Evolutionary conservation across 2,329 filamentous ascomycete species (phyloP), one percentile per base, ranked within the genome.

Genomic region (Xylaria sp.): DNA sequence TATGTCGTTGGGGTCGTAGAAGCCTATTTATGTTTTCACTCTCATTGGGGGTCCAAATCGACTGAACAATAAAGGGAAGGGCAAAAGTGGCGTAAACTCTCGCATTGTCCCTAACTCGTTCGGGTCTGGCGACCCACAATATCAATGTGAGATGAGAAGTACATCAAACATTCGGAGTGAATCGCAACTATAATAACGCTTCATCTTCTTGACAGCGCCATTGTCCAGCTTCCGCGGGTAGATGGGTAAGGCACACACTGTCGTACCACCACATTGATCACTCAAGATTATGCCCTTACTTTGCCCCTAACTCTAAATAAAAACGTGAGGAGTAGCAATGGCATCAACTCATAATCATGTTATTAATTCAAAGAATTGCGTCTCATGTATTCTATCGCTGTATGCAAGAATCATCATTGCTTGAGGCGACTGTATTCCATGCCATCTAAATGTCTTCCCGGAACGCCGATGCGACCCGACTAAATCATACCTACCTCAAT

Each of bases 371-470:
- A 64, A 21, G 32, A 21, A 21, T 16, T 40, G n/a, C 23, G 21
- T 29, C 35, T 6, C 3, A 16, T 50, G 50, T 35, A 55, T 37
- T 21, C 4, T 32, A 25, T 55, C 23, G 6, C 23, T 69, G 16
- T 71, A 65, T 72, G 63, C 58, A 63, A 51, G 65, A 63, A 37
- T 55, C 63, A 51, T 10, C 10, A 42, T 66, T 48, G 48, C 35
- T 44, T 37, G 21, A 64, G 35, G 18, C 50, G 4, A 12, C 50
- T 27, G 21, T 53, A 12, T 27, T 69, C 60, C 55, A 63, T 60
- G 12, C 61, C 60, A 55, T 67, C 64, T 72, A 67, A 55, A 65
- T 64, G 32, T 48, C 27, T 58, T 62, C 61, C 59, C 44, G 23
- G 12, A 55, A 70, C 70, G 61, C 65, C 70, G n/a, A 21, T 61